Evolutionary conservation across 805 yeast genomes (phyloP), one percentile per base, ranked within the genome.

Genomic region (Scheffersomyces spartinae): DNA sequence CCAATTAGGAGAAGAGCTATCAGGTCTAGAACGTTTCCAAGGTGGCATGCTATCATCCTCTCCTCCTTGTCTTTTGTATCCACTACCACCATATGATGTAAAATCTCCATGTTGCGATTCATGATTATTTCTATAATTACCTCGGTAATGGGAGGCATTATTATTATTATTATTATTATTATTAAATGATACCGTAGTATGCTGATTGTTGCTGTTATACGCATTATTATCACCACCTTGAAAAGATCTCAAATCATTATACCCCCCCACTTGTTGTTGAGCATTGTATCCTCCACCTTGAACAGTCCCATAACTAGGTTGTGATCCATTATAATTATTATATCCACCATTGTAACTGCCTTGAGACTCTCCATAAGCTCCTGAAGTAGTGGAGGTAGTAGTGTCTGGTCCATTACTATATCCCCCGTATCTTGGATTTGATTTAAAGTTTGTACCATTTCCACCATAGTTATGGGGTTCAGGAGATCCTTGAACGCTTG

Each of bases 171-270:
- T 17, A 8, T 9, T n/a, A 7, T 8, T n/a, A 20, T 7, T 20
- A 17, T 9, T 13, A 8, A n/a, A n/a, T 17, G 19, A n/a, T 9
- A n/a, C 19, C n/a, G 9, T n/a, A n/a, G 19, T 9, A 16, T 12
- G 17, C 2, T 26, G 24, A 21, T 25, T 28, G 3, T 20, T 20
- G 10, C 11, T 3, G 21, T 24, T 24, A 18, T 21, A 4, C 7
- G 10, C 13, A 12, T 27, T 21, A 11, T 24, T 23, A 11, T 10
- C 23, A 11, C 26, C 27, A 17, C 12, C 26, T 16, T 25, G 33
- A n/a, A 21, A 12, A 63, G 63, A 27, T 56, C 55, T 26, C 8
- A 30, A 34, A 21, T 21, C 14, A 21, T 21, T 21, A 18, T 13
- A 6, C 25, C 9, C 29, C 33, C 11, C 29, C 35, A 23, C 31